Evolutionary conservation across 225 moss, liverwort and hornwort species (phyloP), one percentile per base, ranked within the genome.

Genomic region (Bryum argenteum): DNA sequence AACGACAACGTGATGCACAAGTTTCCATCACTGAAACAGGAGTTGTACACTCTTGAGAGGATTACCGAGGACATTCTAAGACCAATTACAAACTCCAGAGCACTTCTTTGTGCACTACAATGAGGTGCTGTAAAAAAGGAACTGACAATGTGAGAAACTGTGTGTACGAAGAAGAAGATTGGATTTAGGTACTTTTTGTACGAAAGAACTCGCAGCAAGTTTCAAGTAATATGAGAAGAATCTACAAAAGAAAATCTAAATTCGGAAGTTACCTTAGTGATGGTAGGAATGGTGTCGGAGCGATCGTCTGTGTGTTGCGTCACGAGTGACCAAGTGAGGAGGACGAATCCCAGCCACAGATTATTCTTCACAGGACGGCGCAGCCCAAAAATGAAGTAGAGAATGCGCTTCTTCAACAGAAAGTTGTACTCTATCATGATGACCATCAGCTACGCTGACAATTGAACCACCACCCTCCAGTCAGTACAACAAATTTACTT

Each of bases 371-470:
- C 79, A 3, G 95, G 77, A 28, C 82, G 77, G 18, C 89, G 81
- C 33, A 93, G 77, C 38, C 95, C 95, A 57, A 93, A 96, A 28
- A 96, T 78, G 53, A 96, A 93, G 81, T 83, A 96, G 11, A 91
- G 89, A 21, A 93, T 89, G 54, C 87, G 86, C 61, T 91, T 96
- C 75, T 91, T 93, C 58, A 93, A 71, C 5, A 93, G 80, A 63
- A 93, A 91, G 76, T 93, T 91, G 67, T 71, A 85, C 80, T 93
- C 93, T 33, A 96, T 88, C 62, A 91, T 22, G 21, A 89, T 88
- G 81, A 93, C 95, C 60, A 93, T 73, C 71, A 93, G 71, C 95
- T 91, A 89, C 85, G 22, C 76, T 82, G 76, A 91, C 85, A 76
- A 83, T 74, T 66, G 64, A 56, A 65, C 71, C 61, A 68, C 56